phyloP scores from a whole-genome alignment of 2,329 filamentous ascomycete species.

The Clonostachys byssicola region DNA sequence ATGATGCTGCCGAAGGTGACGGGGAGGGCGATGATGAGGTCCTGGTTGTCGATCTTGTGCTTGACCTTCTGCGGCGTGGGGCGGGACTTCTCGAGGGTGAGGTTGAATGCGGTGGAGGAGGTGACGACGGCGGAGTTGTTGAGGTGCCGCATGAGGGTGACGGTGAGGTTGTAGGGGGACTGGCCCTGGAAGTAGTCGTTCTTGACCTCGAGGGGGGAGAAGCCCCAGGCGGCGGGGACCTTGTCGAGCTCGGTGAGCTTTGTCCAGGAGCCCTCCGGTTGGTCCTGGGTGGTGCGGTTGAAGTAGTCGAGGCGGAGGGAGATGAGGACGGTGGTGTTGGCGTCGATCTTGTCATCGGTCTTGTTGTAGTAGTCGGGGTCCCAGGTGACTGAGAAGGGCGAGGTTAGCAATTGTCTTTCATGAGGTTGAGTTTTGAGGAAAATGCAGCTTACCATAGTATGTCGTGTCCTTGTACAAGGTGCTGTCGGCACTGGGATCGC shows the following conservation, averaged over 20 bases:
- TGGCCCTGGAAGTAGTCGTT: conserved; percentile 25
- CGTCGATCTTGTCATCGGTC: conserved; percentile 19
- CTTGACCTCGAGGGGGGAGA: conserved; percentile 39
- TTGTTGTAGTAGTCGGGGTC: conserved; percentile 45
- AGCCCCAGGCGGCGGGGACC: conserved; percentile 37
- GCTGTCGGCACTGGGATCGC: conserved; percentile 37
- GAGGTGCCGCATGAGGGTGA: conserved; percentile 34
- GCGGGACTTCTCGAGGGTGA: conserved; percentile 23
- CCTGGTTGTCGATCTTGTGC: conserved; percentile 25
- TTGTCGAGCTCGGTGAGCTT: conserved; percentile 25
- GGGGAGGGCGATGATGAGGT: conserved; percentile 49
- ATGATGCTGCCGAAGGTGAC: conserved; percentile 40
- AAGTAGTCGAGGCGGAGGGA: conserved; percentile 33
- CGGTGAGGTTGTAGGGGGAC: conserved; percentile 39
- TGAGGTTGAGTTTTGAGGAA: too few species aligned
- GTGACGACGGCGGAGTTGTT: conserved; percentile 20
- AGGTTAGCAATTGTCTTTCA: background rate
- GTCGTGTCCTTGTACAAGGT: conserved; percentile 37
- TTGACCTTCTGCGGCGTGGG: conserved; percentile 26
- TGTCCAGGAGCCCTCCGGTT: conserved; percentile 21
- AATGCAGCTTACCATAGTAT: conserved; percentile 41
- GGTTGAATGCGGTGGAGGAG: conserved; percentile 35
- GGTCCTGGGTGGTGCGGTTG: conserved; percentile 27
- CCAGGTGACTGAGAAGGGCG: conserved; percentile 45
- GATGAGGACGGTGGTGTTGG: conserved; percentile 21